These are phyloP conservation scores for Schrenkiella parvula DNA, from an alignment of 345 rosid species.

Conservation along the genomic window DNA sequence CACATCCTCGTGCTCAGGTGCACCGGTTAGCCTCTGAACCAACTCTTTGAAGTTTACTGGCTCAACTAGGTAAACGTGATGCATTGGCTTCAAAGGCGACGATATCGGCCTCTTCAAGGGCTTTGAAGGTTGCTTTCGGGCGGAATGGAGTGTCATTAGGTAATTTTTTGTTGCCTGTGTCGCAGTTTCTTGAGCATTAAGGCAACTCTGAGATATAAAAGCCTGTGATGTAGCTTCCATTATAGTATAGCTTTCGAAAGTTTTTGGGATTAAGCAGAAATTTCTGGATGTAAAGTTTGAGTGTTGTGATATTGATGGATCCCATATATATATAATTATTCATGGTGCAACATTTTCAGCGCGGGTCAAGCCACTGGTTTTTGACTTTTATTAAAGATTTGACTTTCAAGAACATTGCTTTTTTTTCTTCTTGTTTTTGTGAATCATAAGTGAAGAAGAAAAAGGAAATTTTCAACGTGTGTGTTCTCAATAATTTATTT, in stretches of 20 bases:
- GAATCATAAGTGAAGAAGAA: background rate
- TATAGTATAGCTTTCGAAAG: background rate
- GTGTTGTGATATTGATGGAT: background rate
- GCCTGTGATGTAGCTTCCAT: conserved; percentile 18
- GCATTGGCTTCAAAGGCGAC: conserved; percentile 52
- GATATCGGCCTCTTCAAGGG: conserved; percentile 52
- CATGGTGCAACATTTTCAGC: background rate
- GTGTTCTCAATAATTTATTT: conserved; percentile 18
- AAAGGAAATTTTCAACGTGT: background rate
- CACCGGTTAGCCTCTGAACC: conserved; percentile 83
- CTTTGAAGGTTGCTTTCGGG: conserved; percentile 49
- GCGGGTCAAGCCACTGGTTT: conserved; percentile 26
- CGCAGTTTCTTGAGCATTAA: background rate
- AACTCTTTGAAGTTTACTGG: conserved; percentile 70
- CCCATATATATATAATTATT: background rate
- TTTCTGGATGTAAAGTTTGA: background rate
- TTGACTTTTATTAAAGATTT: conserved; percentile 12
- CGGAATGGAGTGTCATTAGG: conserved; percentile 49
- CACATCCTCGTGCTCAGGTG: conserved; percentile 25
- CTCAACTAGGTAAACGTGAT: conserved; percentile 73
- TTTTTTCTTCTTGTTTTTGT: background rate
- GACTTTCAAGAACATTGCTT: conserved; percentile 8
- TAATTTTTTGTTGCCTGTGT: conserved; percentile 20
- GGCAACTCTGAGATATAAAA: conserved; percentile 4
- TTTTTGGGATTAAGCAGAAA: background rate